A percentile compares a stretch with the other conserved stretches of the same genome.
Evolutionary conservation across 2,329 filamentous ascomycete species (phyloP).

Genomic region (Pseudonectria buxi): DNA sequence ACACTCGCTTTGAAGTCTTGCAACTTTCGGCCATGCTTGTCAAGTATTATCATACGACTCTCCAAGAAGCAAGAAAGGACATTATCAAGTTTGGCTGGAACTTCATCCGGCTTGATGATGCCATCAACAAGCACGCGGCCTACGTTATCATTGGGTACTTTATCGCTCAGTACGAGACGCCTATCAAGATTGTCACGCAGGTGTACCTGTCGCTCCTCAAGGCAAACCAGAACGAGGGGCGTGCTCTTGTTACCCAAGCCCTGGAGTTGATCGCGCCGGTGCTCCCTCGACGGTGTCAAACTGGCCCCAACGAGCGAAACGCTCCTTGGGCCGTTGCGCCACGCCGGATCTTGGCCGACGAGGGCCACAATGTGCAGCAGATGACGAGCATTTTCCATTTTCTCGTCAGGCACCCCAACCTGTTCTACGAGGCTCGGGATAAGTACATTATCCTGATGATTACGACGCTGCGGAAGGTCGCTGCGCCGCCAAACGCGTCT

Average conservation of each 20-base stretch:
- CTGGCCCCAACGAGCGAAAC: constrained; percentile 60
- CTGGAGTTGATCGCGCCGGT: constrained; percentile 93
- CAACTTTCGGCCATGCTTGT: constrained; percentile 92
- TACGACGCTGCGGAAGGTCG: constrained; percentile 80
- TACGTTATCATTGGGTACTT: constrained; percentile 98
- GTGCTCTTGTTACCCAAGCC: constrained; percentile 86
- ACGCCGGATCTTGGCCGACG: constrained; percentile 83
- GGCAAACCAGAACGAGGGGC: constrained; percentile 91
- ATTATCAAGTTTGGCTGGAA: constrained; percentile 99
- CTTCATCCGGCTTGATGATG: constrained; percentile 95
- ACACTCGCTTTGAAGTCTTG: constrained; percentile 90
- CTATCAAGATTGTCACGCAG: constrained; percentile 89
- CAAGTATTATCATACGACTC: constrained; percentile 83
- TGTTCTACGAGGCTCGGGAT: constrained; percentile 93
- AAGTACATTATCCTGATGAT: constrained; percentile 88
- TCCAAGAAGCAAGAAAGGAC: constrained; percentile 91
- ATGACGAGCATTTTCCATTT: constrained; percentile 98
- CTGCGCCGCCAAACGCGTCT: constrained; percentile 72
- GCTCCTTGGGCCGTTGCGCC: constrained; percentile 87
- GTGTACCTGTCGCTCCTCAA: constrained; percentile 88
- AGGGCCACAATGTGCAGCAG: constrained; percentile 90
- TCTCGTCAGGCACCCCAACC: constrained; percentile 79
- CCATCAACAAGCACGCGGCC: constrained; percentile 97
- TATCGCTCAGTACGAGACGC: constrained; percentile 94
- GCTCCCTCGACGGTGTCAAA: constrained; percentile 73